Percentiles rank a stretch among this genome's conserved stretches.
Evolutionary conservation across 805 yeast genomes (phyloP).

Genomic region (Suhomyces xylopsoci): DNA sequence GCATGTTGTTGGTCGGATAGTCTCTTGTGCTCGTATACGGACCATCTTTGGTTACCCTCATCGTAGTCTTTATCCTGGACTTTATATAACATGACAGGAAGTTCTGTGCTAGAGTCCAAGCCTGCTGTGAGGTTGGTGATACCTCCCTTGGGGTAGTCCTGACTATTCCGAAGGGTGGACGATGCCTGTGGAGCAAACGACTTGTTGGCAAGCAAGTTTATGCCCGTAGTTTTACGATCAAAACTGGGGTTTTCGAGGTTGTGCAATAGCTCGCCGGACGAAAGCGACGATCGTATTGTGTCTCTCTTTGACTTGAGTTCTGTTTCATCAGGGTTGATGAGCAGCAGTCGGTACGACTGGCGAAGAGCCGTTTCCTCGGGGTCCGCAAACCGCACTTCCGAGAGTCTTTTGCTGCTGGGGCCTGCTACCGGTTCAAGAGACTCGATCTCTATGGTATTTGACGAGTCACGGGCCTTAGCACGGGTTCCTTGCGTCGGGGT

Average conservation of each 20-base stretch:
- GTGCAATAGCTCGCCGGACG: constrained; percentile 30
- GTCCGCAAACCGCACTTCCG: neutral
- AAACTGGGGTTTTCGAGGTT: constrained; percentile 15
- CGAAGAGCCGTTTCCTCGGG: constrained; percentile 6
- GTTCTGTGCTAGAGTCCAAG: constrained; percentile 21
- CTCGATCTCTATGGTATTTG: neutral
- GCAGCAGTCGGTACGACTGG: constrained; percentile 3
- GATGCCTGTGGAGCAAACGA: constrained; percentile 7
- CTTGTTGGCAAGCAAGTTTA: constrained; percentile 1
- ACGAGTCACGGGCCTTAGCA: constrained; percentile 1
- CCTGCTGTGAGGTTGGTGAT: constrained; percentile 25
- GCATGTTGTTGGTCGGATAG: neutral
- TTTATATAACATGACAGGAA: constrained; percentile 29
- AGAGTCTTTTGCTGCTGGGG: neutral
- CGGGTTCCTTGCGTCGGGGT: constrained; percentile 13
- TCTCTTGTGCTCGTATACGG: constrained; percentile 18
- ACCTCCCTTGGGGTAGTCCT: constrained; percentile 4
- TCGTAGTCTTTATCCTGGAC: constrained; percentile 27
- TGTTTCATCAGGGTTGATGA: constrained; percentile 10
- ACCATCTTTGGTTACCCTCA: constrained; percentile 24
- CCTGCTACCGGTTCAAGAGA: neutral
- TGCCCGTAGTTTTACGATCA: constrained; percentile 3
- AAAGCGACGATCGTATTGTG: constrained; percentile 19
- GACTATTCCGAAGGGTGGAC: constrained; percentile 7
- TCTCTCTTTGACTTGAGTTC: constrained; percentile 4